These are phyloP conservation scores for Annulohypoxylon moriforme DNA, from an alignment of 495 filamentous ascomycete genomes.

Conservation along the genomic window DNA sequence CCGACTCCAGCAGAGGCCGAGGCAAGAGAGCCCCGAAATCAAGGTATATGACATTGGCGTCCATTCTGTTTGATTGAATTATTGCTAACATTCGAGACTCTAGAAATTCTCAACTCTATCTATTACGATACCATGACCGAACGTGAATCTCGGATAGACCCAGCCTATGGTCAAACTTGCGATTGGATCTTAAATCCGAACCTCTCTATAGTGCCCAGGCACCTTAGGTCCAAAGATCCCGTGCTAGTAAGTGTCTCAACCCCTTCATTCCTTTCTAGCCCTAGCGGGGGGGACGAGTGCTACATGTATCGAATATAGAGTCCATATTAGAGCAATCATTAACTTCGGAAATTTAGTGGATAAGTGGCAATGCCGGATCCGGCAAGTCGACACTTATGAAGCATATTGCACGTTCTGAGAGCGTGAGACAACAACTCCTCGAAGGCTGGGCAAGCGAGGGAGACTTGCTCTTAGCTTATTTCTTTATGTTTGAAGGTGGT, in stretches of 20 bases:
- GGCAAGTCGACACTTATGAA: conserved; percentile 56
- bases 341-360: conserved; percentile 39
- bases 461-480: conserved; percentile 47
- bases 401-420: conserved; percentile 42
- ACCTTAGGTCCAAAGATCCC: conserved; percentile 39
- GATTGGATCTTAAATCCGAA: conserved; percentile 46
- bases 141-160: conserved; percentile 47
- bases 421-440: conserved; percentile 34
- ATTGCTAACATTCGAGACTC: conserved; percentile 2
- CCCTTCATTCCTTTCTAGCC: background rate
- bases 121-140: conserved; percentile 50
- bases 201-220: conserved; percentile 37
- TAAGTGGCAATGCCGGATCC: conserved; percentile 51
- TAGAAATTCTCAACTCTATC: conserved; percentile 49
- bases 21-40: conserved; percentile 47
- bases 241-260: conserved; percentile 31
- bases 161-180: conserved; percentile 48
- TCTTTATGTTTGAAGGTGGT: conserved; percentile 59
- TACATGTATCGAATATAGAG: background rate
- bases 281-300: background rate
- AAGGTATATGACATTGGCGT: conserved; percentile 37
- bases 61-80: background rate
- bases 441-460: conserved; percentile 39
- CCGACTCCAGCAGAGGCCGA: conserved; percentile 42
- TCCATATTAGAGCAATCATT: background rate